Conservation (phyloP, 805 yeast genomes). For the Millerago galiae region DNA sequence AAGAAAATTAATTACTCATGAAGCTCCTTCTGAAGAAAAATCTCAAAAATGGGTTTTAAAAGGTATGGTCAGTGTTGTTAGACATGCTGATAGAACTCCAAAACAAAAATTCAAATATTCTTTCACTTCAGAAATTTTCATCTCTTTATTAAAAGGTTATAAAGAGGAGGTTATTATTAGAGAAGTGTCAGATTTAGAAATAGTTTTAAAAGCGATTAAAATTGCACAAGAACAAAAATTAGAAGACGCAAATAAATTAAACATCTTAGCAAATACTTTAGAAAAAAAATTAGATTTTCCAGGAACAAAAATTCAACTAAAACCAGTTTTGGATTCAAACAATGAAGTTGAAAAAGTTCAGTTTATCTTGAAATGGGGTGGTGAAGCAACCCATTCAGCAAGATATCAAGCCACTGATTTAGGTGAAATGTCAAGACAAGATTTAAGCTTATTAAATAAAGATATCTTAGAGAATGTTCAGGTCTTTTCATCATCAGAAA, state of each 20-base stretch:
- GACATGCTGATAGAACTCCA: slow-evolving; percentile 99
- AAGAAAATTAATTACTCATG: slow-evolving; percentile 30
- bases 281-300: slow-evolving; percentile 87
- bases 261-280: slow-evolving; percentile 72
- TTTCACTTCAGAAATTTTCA: slow-evolving; percentile 79
- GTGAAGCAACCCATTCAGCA: slow-evolving; percentile 98
- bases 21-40: slow-evolving; percentile 31
- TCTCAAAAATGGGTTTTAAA: slow-evolving; percentile 93
- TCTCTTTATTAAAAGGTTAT: slow-evolving; percentile 85
- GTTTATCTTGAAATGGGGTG: slow-evolving; percentile 97
- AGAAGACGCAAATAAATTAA: slow-evolving; percentile 75
- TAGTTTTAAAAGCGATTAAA: slow-evolving; percentile 78
- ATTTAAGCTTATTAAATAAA: slow-evolving; percentile 77
- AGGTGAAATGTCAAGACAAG: slow-evolving; percentile 94
- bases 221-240: slow-evolving; percentile 72
- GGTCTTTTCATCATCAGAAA: slow-evolving; percentile 86
- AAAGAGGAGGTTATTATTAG: slow-evolving; percentile 94
- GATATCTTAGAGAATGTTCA: slow-evolving; percentile 79
- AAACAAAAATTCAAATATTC: slow-evolving; percentile 96
- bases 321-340: slow-evolving; percentile 69
- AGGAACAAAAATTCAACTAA: slow-evolving; percentile 93
- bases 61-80: slow-evolving; percentile 82
- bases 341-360: slow-evolving; percentile 90
- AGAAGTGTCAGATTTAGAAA: slow-evolving; percentile 76
- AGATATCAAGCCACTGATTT: slow-evolving; percentile 89